Evolutionary conservation across 345 rosid genomes (phyloP).

Genomic region (Moringa oleifera): DNA sequence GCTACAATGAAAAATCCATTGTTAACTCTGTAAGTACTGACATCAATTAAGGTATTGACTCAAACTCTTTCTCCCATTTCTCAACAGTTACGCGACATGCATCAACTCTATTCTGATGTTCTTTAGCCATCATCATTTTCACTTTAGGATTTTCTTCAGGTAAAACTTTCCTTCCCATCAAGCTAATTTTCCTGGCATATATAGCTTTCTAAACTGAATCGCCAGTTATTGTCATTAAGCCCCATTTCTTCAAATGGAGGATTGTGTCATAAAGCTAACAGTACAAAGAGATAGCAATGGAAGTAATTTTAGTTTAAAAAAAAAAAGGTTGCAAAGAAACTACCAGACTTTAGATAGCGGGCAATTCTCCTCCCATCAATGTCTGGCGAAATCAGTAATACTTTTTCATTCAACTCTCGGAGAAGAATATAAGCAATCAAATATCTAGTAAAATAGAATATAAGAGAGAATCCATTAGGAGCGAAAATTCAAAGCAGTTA

Average conservation of each 20-base stretch:
- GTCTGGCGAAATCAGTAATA: conserved; percentile 59
- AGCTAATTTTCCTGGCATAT: background rate
- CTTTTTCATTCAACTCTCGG: conserved; percentile 73
- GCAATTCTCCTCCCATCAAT: conserved; percentile 50
- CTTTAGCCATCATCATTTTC: background rate
- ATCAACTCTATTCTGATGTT: background rate
- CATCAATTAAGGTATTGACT: background rate
- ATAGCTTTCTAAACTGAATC: background rate
- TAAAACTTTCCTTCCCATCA: background rate
- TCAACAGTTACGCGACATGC: background rate
- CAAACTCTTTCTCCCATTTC: too few species aligned
- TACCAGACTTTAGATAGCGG: conserved; percentile 82
- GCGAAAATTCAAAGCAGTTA: background rate
- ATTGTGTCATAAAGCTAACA: background rate
- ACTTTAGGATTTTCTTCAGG: background rate
- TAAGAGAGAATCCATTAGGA: background rate
- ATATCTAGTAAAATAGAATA: conserved; percentile 43
- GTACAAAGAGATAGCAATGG: background rate
- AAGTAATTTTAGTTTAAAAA: background rate
- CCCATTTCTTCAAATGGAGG: background rate
- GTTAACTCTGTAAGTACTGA: background rate
- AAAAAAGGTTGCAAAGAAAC: conserved; percentile 1
- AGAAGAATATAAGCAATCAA: conserved; percentile 77
- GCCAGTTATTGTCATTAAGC: background rate
- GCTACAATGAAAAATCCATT: background rate